A percentile compares a stretch with the other conserved stretches of the same genome.
These are phyloP conservation scores for Malus fusca DNA, from an alignment of 306 rosid species.

Conservation along the genomic window DNA sequence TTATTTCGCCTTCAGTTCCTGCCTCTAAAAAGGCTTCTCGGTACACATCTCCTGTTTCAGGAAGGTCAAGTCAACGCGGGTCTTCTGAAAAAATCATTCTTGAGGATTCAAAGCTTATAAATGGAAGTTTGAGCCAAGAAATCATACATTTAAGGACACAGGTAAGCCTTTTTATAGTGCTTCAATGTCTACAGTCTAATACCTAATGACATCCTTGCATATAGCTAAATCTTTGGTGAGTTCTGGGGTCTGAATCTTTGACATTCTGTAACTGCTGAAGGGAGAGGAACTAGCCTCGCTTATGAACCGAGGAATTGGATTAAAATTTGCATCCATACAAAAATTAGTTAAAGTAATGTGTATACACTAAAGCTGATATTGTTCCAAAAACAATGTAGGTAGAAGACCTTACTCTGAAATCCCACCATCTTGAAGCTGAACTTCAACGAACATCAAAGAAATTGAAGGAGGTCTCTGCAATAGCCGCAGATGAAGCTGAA, in stretches of 20 bases:
- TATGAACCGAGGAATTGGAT: neutral
- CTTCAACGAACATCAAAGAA: slow-evolving; percentile 64
- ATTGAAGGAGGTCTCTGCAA: slow-evolving; percentile 63
- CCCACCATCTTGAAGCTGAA: slow-evolving; percentile 72
- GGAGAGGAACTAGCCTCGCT: neutral
- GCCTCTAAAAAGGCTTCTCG: slow-evolving; percentile 49
- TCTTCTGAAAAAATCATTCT: slow-evolving; percentile 48
- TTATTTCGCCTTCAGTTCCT: slow-evolving; percentile 40
- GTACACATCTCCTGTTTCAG: slow-evolving; percentile 62
- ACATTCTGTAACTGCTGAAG: neutral
- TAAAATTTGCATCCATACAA: neutral
- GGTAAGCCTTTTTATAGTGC: slow-evolving; percentile 38
- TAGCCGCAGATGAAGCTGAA: slow-evolving; percentile 82
- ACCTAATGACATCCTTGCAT: neutral
- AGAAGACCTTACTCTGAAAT: slow-evolving; percentile 63
- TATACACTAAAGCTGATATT: neutral
- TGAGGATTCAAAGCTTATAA: slow-evolving; percentile 47
- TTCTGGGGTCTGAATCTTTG: neutral
- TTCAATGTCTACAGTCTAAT: neutral
- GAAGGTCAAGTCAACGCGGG: slow-evolving; percentile 48
- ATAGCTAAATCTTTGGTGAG: neutral
- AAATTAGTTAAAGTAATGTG: neutral
- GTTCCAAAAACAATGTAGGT: slow-evolving; percentile 38
- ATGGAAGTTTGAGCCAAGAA: slow-evolving; percentile 63
- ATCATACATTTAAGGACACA: slow-evolving; percentile 62